Base-by-base conservation (phyloP, 2,329 filamentous ascomycete genomes). In the Colletotrichum costaricense region DNA sequence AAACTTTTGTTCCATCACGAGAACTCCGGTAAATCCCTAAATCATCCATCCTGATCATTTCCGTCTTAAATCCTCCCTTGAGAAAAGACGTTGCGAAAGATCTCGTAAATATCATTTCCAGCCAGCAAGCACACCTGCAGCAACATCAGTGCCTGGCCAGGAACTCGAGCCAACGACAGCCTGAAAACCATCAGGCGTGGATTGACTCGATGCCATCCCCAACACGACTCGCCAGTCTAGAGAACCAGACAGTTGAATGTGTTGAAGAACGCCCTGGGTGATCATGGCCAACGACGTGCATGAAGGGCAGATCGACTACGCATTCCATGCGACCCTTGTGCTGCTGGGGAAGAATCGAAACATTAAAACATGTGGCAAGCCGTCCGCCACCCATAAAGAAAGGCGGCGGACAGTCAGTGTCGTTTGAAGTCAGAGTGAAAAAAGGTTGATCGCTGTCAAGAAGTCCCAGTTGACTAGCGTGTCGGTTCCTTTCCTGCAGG, bases 1-100 rank as follows among this genome's bases (percentile, higher is more conserved):
- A 72, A 74, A 67, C 58, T 74, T 72, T 75, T 74, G 46, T 71
- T 74, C 70, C 70, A 67, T 56, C 73, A 67, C 58, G 58, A 68
- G 67, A 72, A 72, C 68, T 63, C 72, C 68, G 58, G 57, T 72
- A 74, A 65, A 62, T 22, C 73, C 70, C 65, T 58, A 52, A 49
- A 69, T 66, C 72, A 67, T 68, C 63, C 72, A 38, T 72, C 59
- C 54, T 55, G 60, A 73, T 64, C 64, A 35, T 55, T 55, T 54
- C 52, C 52, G 30, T 22, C 54, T 24, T 33, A 46, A 5, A 30
- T 28, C 19, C 22, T 26, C 49, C 55, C 38, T 28, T 9, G 30
- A 35, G n/a, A 28, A 28, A 55, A 49, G 52, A 63, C 49, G 57
- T 42, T 38, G n/a, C 16, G 54, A 52, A 63, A 70, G 60, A 70